Conservation (phyloP, 352 stramenopile species). For the Globisporangium cystogenes region DNA sequence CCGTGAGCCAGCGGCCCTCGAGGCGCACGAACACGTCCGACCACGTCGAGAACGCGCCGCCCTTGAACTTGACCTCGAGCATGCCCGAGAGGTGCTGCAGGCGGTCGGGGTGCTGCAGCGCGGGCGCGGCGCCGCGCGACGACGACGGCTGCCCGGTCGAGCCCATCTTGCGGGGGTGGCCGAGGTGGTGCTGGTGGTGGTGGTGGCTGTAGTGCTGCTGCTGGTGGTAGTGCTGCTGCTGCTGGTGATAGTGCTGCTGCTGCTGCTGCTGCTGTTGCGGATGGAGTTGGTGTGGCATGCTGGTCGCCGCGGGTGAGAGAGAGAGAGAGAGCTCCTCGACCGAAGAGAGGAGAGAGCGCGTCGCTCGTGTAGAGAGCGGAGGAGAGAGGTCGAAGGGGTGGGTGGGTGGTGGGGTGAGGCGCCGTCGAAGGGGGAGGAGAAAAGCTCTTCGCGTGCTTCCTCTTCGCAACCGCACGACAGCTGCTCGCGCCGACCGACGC, state of each 20-base stretch:
- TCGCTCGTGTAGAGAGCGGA: background rate
- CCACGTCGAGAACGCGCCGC: slow-evolving; percentile 22
- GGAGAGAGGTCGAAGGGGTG: background rate
- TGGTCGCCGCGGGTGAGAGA: no score
- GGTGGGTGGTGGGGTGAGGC: background rate
- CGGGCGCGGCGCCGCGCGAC: background rate
- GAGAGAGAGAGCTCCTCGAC: background rate
- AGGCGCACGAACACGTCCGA: slow-evolving; percentile 23
- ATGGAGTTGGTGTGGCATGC: slow-evolving; percentile 1
- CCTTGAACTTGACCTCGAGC: slow-evolving; percentile 28
- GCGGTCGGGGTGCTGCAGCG: slow-evolving; percentile 5
- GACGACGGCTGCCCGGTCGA: slow-evolving; percentile 1
- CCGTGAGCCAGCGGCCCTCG: slow-evolving; percentile 25
- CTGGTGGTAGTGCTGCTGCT: slow-evolving; percentile 1
- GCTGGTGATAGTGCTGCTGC: background rate
- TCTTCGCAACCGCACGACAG: background rate
- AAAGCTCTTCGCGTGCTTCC: background rate
- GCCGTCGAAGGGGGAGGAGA: background rate
- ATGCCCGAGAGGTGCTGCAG: slow-evolving; percentile 16
- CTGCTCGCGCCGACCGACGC: no score
- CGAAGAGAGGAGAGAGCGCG: background rate
- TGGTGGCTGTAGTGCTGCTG: background rate
- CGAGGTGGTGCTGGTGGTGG: background rate
- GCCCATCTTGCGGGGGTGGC: slow-evolving; percentile 12
- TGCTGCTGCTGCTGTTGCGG: slow-evolving; percentile 1